A percentile compares a stretch with the other conserved stretches of the same genome.
phyloP scores from a whole-genome alignment of 1,139 yeast genomes.

The Pichia sp. region DNA sequence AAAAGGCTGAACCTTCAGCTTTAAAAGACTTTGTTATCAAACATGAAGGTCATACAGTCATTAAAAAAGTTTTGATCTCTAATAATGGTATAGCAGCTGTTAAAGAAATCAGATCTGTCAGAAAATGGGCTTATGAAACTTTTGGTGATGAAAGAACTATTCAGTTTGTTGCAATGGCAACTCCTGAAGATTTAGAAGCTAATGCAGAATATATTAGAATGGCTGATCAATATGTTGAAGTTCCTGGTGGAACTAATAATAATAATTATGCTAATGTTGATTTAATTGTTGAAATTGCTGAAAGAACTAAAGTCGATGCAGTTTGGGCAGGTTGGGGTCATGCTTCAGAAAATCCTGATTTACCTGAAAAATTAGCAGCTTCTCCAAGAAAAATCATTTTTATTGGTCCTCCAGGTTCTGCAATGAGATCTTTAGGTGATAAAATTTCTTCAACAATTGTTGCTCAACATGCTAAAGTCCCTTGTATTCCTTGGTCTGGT shows the following conservation, averaged over 20 bases:
- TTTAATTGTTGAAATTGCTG: conserved; percentile 92
- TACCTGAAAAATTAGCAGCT: conserved; percentile 89
- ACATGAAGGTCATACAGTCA: conserved; percentile 93
- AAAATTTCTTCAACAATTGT: conserved; percentile 95
- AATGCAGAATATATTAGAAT: conserved; percentile 96
- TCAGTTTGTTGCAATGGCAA: conserved; percentile 96
- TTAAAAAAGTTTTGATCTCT: conserved; percentile 81
- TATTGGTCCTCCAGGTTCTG: conserved; percentile 97
- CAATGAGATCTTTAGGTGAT: conserved; percentile 99
- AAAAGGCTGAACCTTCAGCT: conserved; percentile 63
- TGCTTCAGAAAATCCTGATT: conserved; percentile 92
- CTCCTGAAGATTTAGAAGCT: conserved; percentile 95
- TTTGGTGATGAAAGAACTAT: conserved; percentile 93
- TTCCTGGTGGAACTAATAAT: conserved; percentile 98
- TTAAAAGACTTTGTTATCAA: conserved; percentile 79
- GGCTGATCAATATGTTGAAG: conserved; percentile 98
- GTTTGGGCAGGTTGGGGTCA: conserved; percentile 99
- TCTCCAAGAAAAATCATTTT: conserved; percentile 84
- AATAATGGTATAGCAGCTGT: conserved; percentile 99
- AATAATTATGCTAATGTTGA: conserved; percentile 98
- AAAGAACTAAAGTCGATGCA: conserved; percentile 92
- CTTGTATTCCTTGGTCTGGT: conserved; percentile 99
- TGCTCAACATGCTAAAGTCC: conserved; percentile 96
- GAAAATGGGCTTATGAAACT: conserved; percentile 98
- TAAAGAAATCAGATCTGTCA: conserved; percentile 90